phyloP scores from a whole-genome alignment of 305 asterid genomes.

The Fraxinus velutina region DNA sequence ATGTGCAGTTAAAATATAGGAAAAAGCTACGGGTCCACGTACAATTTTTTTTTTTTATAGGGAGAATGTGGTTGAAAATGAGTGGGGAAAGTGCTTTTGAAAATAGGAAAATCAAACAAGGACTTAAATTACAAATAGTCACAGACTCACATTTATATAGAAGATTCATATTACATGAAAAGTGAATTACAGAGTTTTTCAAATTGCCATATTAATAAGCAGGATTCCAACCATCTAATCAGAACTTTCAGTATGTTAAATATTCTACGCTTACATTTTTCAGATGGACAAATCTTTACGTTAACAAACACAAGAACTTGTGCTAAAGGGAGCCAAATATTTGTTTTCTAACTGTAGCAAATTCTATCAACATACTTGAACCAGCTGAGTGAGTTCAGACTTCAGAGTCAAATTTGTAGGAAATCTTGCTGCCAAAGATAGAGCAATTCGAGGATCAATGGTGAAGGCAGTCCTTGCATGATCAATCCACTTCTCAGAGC shows the following conservation, averaged over 20 bases:
- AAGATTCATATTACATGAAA: not conserved
- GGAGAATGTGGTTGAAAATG: not conserved
- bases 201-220: not conserved
- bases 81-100: not conserved
- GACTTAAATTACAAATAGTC: not conserved
- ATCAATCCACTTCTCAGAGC: slow-evolving; percentile 90
- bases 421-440: slow-evolving; percentile 83
- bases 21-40: not conserved
- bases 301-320: not conserved
- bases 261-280: slow-evolving; percentile 10
- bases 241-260: not conserved
- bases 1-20: not conserved
- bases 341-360: slow-evolving; percentile 18
- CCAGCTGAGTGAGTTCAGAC: slow-evolving; percentile 76
- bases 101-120: not conserved
- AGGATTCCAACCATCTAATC: not conserved
- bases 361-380: slow-evolving; percentile 59
- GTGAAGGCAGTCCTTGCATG: slow-evolving; percentile 82
- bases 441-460: slow-evolving; percentile 89
- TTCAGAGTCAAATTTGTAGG: slow-evolving; percentile 77
- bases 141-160: not conserved
- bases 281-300: slow-evolving; percentile 9
- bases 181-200: not conserved
- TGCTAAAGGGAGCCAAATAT: slow-evolving; percentile 20
- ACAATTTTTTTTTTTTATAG: not conserved